Conservation (phyloP, 148 eudicot genomes). For the Limonium bicolor region DNA sequence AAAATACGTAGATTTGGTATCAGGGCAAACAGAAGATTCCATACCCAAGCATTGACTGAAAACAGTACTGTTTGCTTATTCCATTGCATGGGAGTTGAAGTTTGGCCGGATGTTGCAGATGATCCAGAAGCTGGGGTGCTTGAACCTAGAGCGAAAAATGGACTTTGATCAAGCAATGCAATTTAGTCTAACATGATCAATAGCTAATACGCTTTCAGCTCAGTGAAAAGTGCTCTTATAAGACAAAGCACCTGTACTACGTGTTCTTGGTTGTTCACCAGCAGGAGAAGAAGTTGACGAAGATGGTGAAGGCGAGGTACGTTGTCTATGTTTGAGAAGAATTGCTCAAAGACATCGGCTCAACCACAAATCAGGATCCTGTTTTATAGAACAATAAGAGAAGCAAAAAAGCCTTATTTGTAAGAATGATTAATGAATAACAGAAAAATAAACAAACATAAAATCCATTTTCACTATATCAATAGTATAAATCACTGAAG, state of each 20-base stretch:
- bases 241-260: slow-evolving; percentile 35
- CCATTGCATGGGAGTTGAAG: slow-evolving; percentile 70
- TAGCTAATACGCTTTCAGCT: not conserved
- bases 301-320: slow-evolving; percentile 27
- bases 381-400: too few species aligned
- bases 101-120: slow-evolving; percentile 33
- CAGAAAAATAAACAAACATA: too few species aligned
- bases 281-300: slow-evolving; percentile 38
- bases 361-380: slow-evolving; percentile 92
- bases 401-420: too few species aligned
- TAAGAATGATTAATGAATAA: too few species aligned
- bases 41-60: slow-evolving; percentile 92
- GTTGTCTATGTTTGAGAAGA: slow-evolving; percentile 53
- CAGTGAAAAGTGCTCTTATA: not conserved
- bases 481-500: too few species aligned
- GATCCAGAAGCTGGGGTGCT: slow-evolving; percentile 53
- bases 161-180: not conserved
- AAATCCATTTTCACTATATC: too few species aligned
- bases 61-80: slow-evolving; percentile 73
- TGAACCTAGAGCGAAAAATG: slow-evolving; percentile 29
- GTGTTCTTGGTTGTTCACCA: slow-evolving; percentile 36
- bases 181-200: too few species aligned
- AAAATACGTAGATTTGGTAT: too few species aligned
- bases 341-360: slow-evolving; percentile 48
- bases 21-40: too few species aligned